A percentile compares a stretch with the other conserved stretches of the same genome.
These are phyloP conservation scores for Scortechinia acanthostroma DNA, from an alignment of 2,329 filamentous ascomycete species.

Conservation along the genomic window DNA sequence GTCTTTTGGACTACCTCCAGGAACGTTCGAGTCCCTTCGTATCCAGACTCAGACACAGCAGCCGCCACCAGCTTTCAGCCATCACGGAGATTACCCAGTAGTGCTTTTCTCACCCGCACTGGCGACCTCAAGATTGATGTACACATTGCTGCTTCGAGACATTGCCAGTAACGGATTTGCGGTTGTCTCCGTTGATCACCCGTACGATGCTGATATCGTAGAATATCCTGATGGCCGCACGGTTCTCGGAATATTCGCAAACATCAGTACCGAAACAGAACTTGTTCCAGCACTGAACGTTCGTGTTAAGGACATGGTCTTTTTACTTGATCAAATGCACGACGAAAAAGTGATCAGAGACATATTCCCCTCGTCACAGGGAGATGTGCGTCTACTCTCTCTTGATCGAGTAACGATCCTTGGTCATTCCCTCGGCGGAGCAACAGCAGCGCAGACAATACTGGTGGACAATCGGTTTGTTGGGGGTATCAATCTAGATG, in stretches of 20 bases:
- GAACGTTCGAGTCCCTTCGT: background rate
- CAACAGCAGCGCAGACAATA: slow-evolving; percentile 19
- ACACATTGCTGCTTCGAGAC: slow-evolving; percentile 31
- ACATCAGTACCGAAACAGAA: background rate
- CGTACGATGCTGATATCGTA: slow-evolving; percentile 32
- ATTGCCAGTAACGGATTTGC: slow-evolving; percentile 35
- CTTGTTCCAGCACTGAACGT: background rate
- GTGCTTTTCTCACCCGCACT: slow-evolving; percentile 36
- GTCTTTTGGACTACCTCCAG: background rate
- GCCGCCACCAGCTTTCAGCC: no score
- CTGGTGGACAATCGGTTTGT: slow-evolving; percentile 16
- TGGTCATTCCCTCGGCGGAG: slow-evolving; percentile 22
- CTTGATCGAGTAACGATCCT: slow-evolving; percentile 9
- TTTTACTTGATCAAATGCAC: background rate
- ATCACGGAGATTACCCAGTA: slow-evolving; percentile 14
- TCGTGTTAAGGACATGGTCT: background rate
- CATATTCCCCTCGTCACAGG: background rate
- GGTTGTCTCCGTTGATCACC: slow-evolving; percentile 38
- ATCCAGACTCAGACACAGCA: slow-evolving; percentile 2
- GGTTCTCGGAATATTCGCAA: slow-evolving; percentile 11
- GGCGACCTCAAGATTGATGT: slow-evolving; percentile 29
- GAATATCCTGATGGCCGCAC: slow-evolving; percentile 34
- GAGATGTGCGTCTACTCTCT: no score
- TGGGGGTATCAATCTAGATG: slow-evolving; percentile 27
- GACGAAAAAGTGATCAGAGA: background rate